Evolutionary conservation across 1,139 yeast species (phyloP).

Genomic region (Scheffersomyces lignicola): DNA sequence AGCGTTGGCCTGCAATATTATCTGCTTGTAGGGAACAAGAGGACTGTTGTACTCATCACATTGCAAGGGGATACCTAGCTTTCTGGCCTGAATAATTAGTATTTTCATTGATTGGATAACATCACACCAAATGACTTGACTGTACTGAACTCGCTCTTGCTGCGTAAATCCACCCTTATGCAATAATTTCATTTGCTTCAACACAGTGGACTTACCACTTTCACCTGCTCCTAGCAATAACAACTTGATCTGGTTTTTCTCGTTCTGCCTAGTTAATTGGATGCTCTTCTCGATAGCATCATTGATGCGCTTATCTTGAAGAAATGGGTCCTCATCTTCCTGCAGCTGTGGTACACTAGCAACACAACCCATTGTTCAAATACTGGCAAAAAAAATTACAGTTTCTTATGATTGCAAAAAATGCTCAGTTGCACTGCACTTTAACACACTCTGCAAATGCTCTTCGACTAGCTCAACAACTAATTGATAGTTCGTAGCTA

Average conservation of each 20-base stretch:
- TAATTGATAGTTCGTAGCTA: too few relatives aligned
- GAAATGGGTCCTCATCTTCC: conserved; percentile 50
- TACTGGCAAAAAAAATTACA: neutral
- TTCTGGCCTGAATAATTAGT: conserved; percentile 70
- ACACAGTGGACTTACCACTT: conserved; percentile 93
- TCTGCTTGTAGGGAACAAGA: conserved; percentile 46
- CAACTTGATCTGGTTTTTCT: conserved; percentile 55
- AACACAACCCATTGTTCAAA: conserved; percentile 70
- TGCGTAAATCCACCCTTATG: conserved; percentile 85
- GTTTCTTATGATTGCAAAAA: conserved; percentile 1
- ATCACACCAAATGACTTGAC: conserved; percentile 94
- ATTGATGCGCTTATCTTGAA: conserved; percentile 52
- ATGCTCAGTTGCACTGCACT: neutral
- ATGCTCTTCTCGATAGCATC: conserved; percentile 70
- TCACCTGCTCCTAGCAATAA: conserved; percentile 91
- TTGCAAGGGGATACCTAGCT: conserved; percentile 56
- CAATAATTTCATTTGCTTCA: conserved; percentile 83
- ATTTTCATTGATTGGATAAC: conserved; percentile 87
- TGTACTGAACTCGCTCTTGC: conserved; percentile 77
- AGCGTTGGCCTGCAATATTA: conserved; percentile 56
- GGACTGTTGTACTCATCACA: conserved; percentile 57
- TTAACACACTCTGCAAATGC: too few relatives aligned
- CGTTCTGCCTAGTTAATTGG: conserved; percentile 52
- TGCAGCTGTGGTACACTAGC: conserved; percentile 53
- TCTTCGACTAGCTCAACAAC: too few relatives aligned